Conservation (phyloP, 2,329 filamentous ascomycete species). For the Exophiala calicioides region DNA sequence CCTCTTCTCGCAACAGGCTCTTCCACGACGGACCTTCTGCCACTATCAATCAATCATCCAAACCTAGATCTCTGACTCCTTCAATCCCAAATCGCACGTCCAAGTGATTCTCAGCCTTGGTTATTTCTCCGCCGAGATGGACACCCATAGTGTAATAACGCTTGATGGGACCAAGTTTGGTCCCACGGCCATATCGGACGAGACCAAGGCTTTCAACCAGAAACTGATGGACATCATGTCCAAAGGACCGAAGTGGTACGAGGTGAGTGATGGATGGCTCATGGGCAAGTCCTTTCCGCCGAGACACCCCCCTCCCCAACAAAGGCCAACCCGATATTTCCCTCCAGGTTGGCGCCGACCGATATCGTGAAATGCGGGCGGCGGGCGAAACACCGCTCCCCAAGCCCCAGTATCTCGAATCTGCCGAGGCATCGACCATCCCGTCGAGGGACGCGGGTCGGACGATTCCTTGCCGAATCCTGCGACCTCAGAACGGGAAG, state of each 20-base stretch:
- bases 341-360: slow-evolving; percentile 52
- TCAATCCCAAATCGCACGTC: too few species aligned
- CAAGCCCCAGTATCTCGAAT: slow-evolving; percentile 47
- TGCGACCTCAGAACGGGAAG: slow-evolving; percentile 51
- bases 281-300: neutral
- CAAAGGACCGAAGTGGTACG: slow-evolving; percentile 53
- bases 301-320: neutral
- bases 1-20: too few species aligned
- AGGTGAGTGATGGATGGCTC: slow-evolving; percentile 39
- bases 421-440: slow-evolving; percentile 50
- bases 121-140: too few species aligned
- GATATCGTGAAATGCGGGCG: slow-evolving; percentile 57
- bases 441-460: slow-evolving; percentile 56
- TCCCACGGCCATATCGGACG: slow-evolving; percentile 24
- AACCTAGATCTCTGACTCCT: too few species aligned
- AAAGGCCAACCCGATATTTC: slow-evolving; percentile 5
- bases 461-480: slow-evolving; percentile 54
- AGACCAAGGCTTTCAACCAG: slow-evolving; percentile 30
- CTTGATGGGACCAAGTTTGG: slow-evolving; percentile 26
- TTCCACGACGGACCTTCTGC: too few species aligned
- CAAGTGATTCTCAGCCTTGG: too few species aligned
- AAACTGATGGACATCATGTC: slow-evolving; percentile 38
- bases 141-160: slow-evolving; percentile 11
- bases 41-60: too few species aligned
- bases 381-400: slow-evolving; percentile 56